Percentiles rank a stretch among this genome's conserved stretches.
phyloP scores from a whole-genome alignment of 2,329 filamentous ascomycete genomes.

The Chrysoporthe austroafricana region DNA sequence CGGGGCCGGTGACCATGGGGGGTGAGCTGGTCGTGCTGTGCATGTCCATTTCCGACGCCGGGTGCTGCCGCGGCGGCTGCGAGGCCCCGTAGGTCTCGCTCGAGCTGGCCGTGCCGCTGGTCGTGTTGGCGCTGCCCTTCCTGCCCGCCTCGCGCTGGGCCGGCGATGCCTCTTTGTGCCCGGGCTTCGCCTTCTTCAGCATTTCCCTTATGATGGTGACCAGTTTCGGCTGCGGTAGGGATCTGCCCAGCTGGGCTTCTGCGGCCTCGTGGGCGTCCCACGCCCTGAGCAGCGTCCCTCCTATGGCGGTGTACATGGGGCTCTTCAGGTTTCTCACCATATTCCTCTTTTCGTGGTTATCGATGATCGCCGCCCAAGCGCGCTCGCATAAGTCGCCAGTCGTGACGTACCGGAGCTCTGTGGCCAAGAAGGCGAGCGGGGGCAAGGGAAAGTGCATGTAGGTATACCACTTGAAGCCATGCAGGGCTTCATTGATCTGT shows the following conservation, averaged over 20 bases:
- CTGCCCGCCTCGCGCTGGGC: constrained; percentile 29
- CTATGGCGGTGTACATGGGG: constrained; percentile 62
- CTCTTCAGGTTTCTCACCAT: constrained; percentile 54
- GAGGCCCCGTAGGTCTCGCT: constrained; percentile 12
- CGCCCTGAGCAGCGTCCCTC: constrained; percentile 62
- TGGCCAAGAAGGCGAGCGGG: constrained; percentile 63
- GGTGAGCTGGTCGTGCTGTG: constrained; percentile 26
- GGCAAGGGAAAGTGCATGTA: constrained; percentile 64
- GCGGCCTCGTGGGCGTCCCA: constrained; percentile 62
- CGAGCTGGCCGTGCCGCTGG: constrained; percentile 1
- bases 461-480: constrained; percentile 62
- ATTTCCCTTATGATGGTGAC: constrained; percentile 53
- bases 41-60: constrained; percentile 25
- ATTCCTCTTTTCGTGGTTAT: constrained; percentile 57
- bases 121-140: constrained; percentile 20
- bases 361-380: constrained; percentile 60
- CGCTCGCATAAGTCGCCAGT: constrained; percentile 61
- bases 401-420: constrained; percentile 56
- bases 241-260: constrained; percentile 48
- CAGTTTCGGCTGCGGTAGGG: constrained; percentile 49
- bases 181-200: constrained; percentile 34
- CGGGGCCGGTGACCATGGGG: constrained; percentile 24
- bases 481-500: constrained; percentile 53
- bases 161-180: constrained; percentile 14
- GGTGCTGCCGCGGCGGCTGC: constrained; percentile 18